phyloP scores from a whole-genome alignment of 768 basidiomycete genomes.

The Mycena pura region DNA sequence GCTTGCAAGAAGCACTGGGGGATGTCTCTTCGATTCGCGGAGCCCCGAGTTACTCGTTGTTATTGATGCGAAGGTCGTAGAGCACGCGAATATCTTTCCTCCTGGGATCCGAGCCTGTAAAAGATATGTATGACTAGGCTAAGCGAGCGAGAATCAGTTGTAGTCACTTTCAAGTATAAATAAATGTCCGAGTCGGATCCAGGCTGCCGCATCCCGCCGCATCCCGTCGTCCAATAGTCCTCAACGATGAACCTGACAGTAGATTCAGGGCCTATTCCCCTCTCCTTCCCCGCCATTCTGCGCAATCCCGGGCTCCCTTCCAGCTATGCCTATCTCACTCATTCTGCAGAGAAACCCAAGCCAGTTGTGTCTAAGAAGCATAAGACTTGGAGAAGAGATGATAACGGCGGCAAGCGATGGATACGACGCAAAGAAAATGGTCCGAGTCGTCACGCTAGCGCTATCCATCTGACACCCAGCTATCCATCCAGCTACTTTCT shows the following conservation, averaged over 20 bases:
- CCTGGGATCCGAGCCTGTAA: no score
- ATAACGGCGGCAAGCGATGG: slow-evolving; percentile 83
- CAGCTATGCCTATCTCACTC: slow-evolving; percentile 60
- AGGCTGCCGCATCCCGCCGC: no score
- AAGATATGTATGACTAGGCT: no score
- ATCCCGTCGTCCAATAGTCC: not conserved
- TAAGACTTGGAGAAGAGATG: slow-evolving; percentile 47
- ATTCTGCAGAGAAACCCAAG: slow-evolving; percentile 17
- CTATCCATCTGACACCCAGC: not conserved
- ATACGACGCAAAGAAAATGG: slow-evolving; percentile 79
- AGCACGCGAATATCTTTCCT: no score
- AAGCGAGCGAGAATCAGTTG: no score
- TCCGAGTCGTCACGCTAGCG: slow-evolving; percentile 36
- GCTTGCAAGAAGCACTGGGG: no score
- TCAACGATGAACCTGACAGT: slow-evolving; percentile 2
- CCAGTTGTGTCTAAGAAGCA: slow-evolving; percentile 44
- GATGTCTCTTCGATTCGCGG: no score
- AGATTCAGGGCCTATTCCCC: slow-evolving; percentile 45
- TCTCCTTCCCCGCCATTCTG: slow-evolving; percentile 77
- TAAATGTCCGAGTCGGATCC: no score
- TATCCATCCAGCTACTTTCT: slow-evolving; percentile 62
- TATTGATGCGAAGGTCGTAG: no score
- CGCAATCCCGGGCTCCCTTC: slow-evolving; percentile 61
- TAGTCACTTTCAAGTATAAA: no score
- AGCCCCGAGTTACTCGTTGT: no score